phyloP scores from a whole-genome alignment of 495 filamentous ascomycete genomes.

The Penicillium verhagenii region DNA sequence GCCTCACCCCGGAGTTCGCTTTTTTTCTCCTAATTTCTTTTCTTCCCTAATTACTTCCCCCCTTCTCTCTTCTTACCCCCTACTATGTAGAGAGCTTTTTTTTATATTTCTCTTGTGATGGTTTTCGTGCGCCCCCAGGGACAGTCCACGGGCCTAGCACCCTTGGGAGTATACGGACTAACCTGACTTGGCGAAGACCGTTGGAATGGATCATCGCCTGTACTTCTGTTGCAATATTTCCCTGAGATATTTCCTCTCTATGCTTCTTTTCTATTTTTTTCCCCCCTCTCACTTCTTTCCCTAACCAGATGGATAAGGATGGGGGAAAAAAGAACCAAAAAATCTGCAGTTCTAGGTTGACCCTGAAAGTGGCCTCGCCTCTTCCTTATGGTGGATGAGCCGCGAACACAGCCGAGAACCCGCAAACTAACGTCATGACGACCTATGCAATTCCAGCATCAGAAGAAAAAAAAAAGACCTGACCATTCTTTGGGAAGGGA shows the following conservation, averaged over 20 bases:
- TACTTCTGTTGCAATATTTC: constrained; percentile 3
- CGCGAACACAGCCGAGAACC: constrained; percentile 8
- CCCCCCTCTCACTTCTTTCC: background rate
- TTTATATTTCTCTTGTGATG: background rate
- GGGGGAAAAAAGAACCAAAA: background rate
- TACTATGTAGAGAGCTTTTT: background rate
- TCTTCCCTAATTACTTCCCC: constrained; percentile 3
- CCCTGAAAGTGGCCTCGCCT: background rate
- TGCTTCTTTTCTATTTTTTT: constrained; percentile 10
- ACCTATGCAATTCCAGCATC: background rate
- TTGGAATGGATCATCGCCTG: constrained; percentile 31
- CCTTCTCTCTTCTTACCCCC: background rate
- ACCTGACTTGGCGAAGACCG: constrained; percentile 31
- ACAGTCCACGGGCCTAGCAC: constrained; percentile 2
- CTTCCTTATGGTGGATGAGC: constrained; percentile 13
- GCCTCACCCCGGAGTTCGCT: constrained; percentile 16
- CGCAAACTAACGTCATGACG: constrained; percentile 7
- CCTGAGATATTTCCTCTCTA: background rate
- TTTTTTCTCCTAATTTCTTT: constrained; percentile 7
- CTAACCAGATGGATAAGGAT: background rate
- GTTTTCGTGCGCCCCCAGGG: background rate
- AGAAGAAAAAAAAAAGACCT: background rate
- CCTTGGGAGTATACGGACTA: constrained; percentile 26
- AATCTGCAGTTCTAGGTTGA: background rate
- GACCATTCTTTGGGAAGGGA: background rate